Evolutionary conservation across 2,329 filamentous ascomycete genomes (phyloP), one percentile per base, ranked within the genome.

Genomic region (Metarhizium rileyi): DNA sequence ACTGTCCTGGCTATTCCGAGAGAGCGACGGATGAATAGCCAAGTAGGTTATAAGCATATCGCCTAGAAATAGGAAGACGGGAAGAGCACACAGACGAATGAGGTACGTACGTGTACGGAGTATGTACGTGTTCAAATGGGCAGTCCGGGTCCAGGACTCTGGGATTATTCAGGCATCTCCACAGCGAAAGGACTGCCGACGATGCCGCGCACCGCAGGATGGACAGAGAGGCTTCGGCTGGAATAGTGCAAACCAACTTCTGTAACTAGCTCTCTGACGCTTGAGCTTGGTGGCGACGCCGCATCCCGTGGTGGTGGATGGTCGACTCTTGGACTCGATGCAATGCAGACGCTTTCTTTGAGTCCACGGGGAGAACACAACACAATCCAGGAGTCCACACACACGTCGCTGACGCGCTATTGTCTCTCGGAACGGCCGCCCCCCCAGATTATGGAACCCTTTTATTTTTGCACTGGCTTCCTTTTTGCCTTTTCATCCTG

Each of bases 341-440:
- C n/a, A 3, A 7, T 20, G 18, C 35, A 22, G 35, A 38, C 33
- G 16, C 10, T 14, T 18, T 23, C 22, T 44, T 46, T 14, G 38
- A 42, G 38, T 23, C 18, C 18, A 33, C 44, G 45, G 22, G 35
- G 25, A 40, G 20, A 18, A 16, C 16, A 5, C 7, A 16, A 36
- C 7, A 44, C 18, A 14, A 46, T 44, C 22, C 20, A 42, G 5
- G 33, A 38, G 36, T 18, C 42, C 50, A 51, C 46, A 14, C 50
- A 36, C 46, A 23, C 46, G n/a, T n/a, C 46, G 28, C 23, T 36
- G 43, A 27, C 27, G 51, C 52, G 53, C 54, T 57, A 58, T 58
- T 56, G 56, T 55, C 52, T 56, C 53, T 52, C 55, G 56, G 53
- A 51, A 53, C 48, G 52, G 50, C 55, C 51, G 50, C 54, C 33